A percentile compares a stretch with the other conserved stretches of the same genome.
phyloP scores from a whole-genome alignment of 2,329 filamentous ascomycete genomes.

The Pestalotiopsis sp. region DNA sequence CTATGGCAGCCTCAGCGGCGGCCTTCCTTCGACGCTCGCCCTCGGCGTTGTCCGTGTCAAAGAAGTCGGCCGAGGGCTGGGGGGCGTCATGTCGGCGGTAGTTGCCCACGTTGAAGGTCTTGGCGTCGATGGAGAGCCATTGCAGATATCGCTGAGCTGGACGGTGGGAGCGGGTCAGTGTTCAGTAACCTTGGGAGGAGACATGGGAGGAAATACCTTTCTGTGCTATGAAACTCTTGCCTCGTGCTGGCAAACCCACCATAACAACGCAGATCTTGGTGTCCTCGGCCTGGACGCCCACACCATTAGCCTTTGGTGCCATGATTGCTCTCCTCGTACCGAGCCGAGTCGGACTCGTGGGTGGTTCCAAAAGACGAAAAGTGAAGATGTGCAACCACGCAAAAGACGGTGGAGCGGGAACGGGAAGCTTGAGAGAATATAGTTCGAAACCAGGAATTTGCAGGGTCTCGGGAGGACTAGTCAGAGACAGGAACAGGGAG shows the following conservation, averaged over 20 bases:
- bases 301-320: conserved; percentile 55
- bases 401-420: not conserved
- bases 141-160: conserved; percentile 88
- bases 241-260: conserved; percentile 92
- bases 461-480: not conserved
- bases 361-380: conserved; percentile 24
- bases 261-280: conserved; percentile 97
- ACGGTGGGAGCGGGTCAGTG: not conserved
- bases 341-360: conserved; percentile 8
- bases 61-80: conserved; percentile 91
- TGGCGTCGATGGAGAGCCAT: conserved; percentile 92
- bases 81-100: conserved; percentile 90
- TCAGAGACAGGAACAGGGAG: not conserved
- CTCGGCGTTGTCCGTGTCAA: conserved; percentile 85
- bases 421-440: not conserved
- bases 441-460: not conserved
- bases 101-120: conserved; percentile 96
- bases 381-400: conserved; percentile 10
- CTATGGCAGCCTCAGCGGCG: conserved; percentile 87
- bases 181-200: not conserved
- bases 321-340: conserved; percentile 27
- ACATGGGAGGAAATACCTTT: conserved; percentile 65
- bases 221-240: conserved; percentile 96
- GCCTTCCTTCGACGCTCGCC: conserved; percentile 86
- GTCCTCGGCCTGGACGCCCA: conserved; percentile 87